Percentiles rank a stretch among this genome's conserved stretches.
Conservation (phyloP, 768 basidiomycete genomes). For the Hemileccinum rubropunctum region DNA sequence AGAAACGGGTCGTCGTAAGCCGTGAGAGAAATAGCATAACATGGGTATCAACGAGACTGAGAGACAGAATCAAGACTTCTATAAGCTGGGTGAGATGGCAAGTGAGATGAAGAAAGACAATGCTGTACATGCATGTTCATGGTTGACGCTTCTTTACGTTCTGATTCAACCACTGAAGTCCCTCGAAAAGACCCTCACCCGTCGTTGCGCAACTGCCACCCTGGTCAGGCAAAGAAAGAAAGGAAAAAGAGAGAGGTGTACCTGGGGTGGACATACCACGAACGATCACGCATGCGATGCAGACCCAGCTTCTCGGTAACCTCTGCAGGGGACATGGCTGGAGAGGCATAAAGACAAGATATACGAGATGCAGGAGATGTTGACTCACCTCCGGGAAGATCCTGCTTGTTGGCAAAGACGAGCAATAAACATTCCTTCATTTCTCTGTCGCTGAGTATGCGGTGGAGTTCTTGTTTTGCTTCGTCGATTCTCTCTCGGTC, state of each 20-base stretch:
- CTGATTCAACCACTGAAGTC: slow-evolving; percentile 95
- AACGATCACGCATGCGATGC: slow-evolving; percentile 93
- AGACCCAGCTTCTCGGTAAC: slow-evolving; percentile 96
- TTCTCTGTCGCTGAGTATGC: slow-evolving; percentile 94
- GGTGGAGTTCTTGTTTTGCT: slow-evolving; percentile 91
- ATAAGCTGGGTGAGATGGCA: slow-evolving; percentile 23
- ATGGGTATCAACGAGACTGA: slow-evolving; percentile 31
- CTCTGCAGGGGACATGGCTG: slow-evolving; percentile 97
- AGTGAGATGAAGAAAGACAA: slow-evolving; percentile 16
- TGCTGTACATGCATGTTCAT: slow-evolving; percentile 38
- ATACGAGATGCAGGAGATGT: not conserved
- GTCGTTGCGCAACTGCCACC: slow-evolving; percentile 83
- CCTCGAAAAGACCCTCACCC: slow-evolving; percentile 96
- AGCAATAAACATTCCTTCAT: slow-evolving; percentile 97
- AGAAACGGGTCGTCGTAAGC: slow-evolving; percentile 31
- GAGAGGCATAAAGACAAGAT: slow-evolving; percentile 1
- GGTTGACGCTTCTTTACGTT: slow-evolving; percentile 93
- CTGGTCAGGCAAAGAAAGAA: slow-evolving; percentile 1
- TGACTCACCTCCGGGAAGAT: slow-evolving; percentile 86
- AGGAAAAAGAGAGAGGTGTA: slow-evolving; percentile 34
- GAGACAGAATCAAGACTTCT: slow-evolving; percentile 12
- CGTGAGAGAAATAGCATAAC: slow-evolving; percentile 35
- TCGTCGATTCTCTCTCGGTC: slow-evolving; percentile 96
- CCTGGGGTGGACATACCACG: slow-evolving; percentile 99
- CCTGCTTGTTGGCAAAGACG: slow-evolving; percentile 99